Evolutionary conservation across 2,329 filamentous ascomycete species (phyloP), one percentile per base, ranked within the genome.

Genomic region (Coleophoma cylindrospora): DNA sequence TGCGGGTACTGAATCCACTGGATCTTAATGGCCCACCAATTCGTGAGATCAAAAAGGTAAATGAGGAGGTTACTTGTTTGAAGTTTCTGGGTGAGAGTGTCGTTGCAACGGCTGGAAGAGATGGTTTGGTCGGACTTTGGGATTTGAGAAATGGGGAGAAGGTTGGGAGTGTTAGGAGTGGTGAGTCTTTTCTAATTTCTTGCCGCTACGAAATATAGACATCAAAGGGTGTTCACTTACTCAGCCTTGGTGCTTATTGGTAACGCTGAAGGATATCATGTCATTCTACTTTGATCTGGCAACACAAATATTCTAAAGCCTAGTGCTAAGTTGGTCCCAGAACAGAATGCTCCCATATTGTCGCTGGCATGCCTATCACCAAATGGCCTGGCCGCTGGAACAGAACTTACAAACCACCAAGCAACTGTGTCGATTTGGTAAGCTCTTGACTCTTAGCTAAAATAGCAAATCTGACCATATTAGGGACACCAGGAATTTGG

Each of bases 301-400:
- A 34, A 45, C 45, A 47, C 46, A 41, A 48, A n/a, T 8, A 40
- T 22, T 50, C 14, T 12, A 8, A 40, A 22, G 19, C 32, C 40
- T 43, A 10, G 7, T 45, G 27, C 44, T 54, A 33, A 52, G 36
- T 41, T 34, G 14, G 17, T n/a, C 17, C 38, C 43, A 72, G 74
- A 70, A 38, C 68, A 71, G 49, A 70, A 71, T 43, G 71, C 73
- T 33, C 67, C 83, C 11, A 75, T 92, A 14, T 71, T 86, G 12
- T 84, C 87, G 13, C 70, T 92, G 44, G 84, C 85, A 1, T 74
- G 83, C 55, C 79, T 73, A 10, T 62, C 68, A 11, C 76, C 76
- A 13, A 79, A 83, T 57, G 74, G 81, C 3, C 70, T 92, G 15
- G 87, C 84, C 19, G 81, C 83, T 8, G 89, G 89, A 33, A 90